A percentile compares a stretch with the other conserved stretches of the same genome.
These are phyloP conservation scores for Ogataea salicorniae DNA, from an alignment of 805 yeast species.

Conservation along the genomic window DNA sequence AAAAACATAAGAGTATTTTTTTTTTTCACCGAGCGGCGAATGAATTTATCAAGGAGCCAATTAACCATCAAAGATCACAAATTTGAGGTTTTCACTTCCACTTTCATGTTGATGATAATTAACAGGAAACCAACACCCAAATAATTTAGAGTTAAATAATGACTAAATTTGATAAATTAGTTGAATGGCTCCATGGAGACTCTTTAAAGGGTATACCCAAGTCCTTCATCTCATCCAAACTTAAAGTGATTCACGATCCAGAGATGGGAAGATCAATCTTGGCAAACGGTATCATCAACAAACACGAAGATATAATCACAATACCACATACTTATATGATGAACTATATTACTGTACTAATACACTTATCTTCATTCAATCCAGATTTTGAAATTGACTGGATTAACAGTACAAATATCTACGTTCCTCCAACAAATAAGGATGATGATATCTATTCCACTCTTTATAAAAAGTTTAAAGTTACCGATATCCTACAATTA, in stretches of 20 bases:
- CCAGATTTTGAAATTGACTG: conserved; percentile 19
- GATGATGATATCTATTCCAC: conserved; percentile 1
- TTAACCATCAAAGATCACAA: no score
- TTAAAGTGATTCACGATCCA: conserved; percentile 37
- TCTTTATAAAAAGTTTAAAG: conserved; percentile 13
- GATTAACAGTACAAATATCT: conserved; percentile 11
- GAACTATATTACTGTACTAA: conserved; percentile 49
- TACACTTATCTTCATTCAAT: conserved; percentile 36
- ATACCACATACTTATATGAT: conserved; percentile 56
- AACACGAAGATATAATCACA: conserved; percentile 42
- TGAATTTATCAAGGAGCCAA: no score
- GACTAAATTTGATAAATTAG: conserved; percentile 18
- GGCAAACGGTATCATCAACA: conserved; percentile 34
- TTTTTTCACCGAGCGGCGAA: no score
- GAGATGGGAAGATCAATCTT: conserved; percentile 63
- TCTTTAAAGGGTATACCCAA: conserved; percentile 1
- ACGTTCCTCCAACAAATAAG: conserved; percentile 21
- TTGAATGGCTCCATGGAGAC: conserved; percentile 29
- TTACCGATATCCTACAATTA: conserved; percentile 35
- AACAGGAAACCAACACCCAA: no score
- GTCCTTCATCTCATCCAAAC: conserved; percentile 33
- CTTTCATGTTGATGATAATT: no score
- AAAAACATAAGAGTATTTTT: no score
- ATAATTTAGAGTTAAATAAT: background rate
- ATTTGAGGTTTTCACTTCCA: no score